These are phyloP conservation scores for Fusarium concolor DNA, from an alignment of 2,329 filamentous ascomycete genomes.

Conservation along the genomic window DNA sequence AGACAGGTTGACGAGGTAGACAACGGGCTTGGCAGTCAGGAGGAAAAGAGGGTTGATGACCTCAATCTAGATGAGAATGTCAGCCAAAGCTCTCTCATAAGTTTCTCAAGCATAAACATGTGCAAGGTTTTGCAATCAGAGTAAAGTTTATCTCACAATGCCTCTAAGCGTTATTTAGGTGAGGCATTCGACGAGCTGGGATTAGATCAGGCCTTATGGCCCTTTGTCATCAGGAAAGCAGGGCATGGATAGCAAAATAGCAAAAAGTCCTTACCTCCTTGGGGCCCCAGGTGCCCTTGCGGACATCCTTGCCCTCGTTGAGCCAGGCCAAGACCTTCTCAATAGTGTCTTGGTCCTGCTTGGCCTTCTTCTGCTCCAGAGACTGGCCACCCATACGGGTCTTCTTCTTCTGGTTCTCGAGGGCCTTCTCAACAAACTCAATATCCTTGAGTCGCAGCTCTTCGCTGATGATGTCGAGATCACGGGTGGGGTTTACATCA, in stretches of 20 bases:
- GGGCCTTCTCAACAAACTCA: constrained; percentile 96
- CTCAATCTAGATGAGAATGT: constrained; percentile 75
- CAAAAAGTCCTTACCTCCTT: constrained; percentile 83
- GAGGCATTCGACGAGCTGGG: constrained; percentile 99
- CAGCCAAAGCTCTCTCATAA: constrained; percentile 35
- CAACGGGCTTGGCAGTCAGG: constrained; percentile 94
- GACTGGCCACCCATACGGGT: constrained; percentile 94
- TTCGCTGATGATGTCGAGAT: constrained; percentile 96
- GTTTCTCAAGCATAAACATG: constrained; percentile 7
- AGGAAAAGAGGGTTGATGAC: constrained; percentile 97
- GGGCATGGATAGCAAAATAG: constrained; percentile 9
- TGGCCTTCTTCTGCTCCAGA: constrained; percentile 97
- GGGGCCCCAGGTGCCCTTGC: constrained; percentile 87
- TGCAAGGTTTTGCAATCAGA: constrained; percentile 66
- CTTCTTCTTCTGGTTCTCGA: constrained; percentile 93
- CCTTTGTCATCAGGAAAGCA: constrained; percentile 94
- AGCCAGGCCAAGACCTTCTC: constrained; percentile 88
- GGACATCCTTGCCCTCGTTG: constrained; percentile 90
- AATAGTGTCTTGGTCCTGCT: constrained; percentile 92
- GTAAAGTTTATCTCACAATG: constrained; percentile 86
- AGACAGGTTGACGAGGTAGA: constrained; percentile 96
- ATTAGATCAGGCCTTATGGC: constrained; percentile 88
- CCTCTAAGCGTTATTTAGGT: constrained; percentile 76
- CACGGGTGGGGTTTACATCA: constrained; percentile 93
- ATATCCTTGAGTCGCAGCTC: constrained; percentile 98